Conservation (phyloP, 495 filamentous ascomycete species). For the Penicillium lagena region DNA sequence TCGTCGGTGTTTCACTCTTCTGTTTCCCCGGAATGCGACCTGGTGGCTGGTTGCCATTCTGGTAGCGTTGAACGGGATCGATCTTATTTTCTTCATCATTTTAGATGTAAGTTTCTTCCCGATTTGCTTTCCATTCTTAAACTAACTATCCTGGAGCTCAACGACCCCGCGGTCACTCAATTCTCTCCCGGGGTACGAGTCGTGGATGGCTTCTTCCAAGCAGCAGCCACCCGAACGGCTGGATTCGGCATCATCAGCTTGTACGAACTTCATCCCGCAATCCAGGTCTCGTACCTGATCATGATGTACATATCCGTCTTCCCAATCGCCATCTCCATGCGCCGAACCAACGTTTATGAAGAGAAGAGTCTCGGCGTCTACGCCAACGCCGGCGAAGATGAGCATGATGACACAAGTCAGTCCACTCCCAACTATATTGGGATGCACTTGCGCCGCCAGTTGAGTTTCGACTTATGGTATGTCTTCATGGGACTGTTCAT, state of each 20-base stretch:
- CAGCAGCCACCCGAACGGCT: conserved; percentile 77
- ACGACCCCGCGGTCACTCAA: conserved; percentile 56
- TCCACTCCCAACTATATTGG: conserved; percentile 74
- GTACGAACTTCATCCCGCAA: conserved; percentile 73
- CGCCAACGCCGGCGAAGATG: conserved; percentile 35
- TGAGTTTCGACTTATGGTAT: conserved; percentile 94
- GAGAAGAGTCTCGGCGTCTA: conserved; percentile 88
- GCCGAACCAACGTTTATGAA: conserved; percentile 94
- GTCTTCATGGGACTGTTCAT: conserved; percentile 86
- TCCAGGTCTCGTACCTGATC: conserved; percentile 90
- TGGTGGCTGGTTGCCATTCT: conserved; percentile 93
- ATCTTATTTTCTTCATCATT: conserved; percentile 83
- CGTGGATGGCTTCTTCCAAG: conserved; percentile 82
- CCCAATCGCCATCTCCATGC: conserved; percentile 89
- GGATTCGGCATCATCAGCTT: conserved; percentile 79
- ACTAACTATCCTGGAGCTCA: conserved; percentile 45
- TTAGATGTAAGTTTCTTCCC: conserved; percentile 60
- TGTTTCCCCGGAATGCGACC: conserved; percentile 85
- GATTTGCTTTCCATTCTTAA: not conserved
- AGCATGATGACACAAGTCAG: conserved; percentile 30
- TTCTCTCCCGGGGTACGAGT: conserved; percentile 63
- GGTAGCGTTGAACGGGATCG: conserved; percentile 71
- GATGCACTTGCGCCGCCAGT: conserved; percentile 78
- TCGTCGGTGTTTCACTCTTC: conserved; percentile 86
- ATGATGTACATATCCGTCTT: conserved; percentile 99